Evolutionary conservation across 768 basidiomycete genomes (phyloP).

Genomic region (Mycena galericulata): DNA sequence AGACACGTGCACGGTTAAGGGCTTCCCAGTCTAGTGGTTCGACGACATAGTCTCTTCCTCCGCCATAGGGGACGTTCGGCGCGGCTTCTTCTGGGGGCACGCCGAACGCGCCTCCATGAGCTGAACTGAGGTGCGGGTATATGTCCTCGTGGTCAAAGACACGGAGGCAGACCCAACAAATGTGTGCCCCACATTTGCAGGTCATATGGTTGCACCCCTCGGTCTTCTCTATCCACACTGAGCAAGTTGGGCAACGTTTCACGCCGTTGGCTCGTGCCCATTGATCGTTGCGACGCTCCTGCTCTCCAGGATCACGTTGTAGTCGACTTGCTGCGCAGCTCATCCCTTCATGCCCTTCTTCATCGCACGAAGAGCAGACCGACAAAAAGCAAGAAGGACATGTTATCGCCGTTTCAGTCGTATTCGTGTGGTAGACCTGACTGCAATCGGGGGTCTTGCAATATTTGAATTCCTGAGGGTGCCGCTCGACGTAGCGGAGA

Average conservation of each 20-base stretch:
- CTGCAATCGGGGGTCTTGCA: conserved; percentile 36
- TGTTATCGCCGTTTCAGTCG: conserved; percentile 44
- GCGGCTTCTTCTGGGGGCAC: conserved; percentile 22
- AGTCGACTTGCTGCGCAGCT: conserved; percentile 55
- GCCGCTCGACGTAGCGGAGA: conserved; percentile 29
- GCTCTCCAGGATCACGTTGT: conserved; percentile 50
- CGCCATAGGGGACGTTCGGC: neutral
- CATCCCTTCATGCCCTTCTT: conserved; percentile 64
- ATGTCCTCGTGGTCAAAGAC: conserved; percentile 48
- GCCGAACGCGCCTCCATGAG: conserved; percentile 40
- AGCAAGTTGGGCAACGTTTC: conserved; percentile 62
- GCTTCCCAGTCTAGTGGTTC: too few relatives aligned
- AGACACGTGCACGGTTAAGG: too few relatives aligned
- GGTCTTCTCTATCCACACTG: conserved; percentile 58
- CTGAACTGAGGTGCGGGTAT: conserved; percentile 47
- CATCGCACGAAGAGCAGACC: conserved; percentile 62
- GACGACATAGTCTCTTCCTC: neutral
- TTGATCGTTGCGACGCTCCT: conserved; percentile 54
- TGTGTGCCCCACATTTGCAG: conserved; percentile 63
- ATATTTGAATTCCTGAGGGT: conserved; percentile 34
- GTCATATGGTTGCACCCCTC: conserved; percentile 69
- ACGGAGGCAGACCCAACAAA: conserved; percentile 67
- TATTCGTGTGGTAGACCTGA: conserved; percentile 29
- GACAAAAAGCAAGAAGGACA: conserved; percentile 66
- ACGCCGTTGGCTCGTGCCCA: conserved; percentile 54